Conservation (phyloP, 768 basidiomycete genomes). For the Amanita fuliginea region DNA sequence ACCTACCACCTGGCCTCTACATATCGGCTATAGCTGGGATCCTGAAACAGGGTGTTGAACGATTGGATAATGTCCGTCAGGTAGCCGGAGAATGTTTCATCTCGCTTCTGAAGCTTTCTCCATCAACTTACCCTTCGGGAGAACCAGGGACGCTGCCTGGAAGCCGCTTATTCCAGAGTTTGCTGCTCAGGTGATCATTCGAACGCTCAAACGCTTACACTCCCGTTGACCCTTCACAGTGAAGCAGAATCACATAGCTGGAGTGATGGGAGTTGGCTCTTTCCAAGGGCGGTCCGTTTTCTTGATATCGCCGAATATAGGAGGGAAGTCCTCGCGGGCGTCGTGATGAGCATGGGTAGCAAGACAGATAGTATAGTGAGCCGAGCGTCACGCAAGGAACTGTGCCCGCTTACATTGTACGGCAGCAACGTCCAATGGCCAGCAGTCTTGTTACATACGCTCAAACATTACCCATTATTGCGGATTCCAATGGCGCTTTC, state of each 20-base stretch:
- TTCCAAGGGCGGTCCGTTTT: conserved; percentile 58
- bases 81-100: conserved; percentile 58
- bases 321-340: conserved; percentile 48
- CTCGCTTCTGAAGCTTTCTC: conserved; percentile 34
- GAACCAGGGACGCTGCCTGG: conserved; percentile 44
- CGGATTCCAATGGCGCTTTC: conserved; percentile 23
- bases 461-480: conserved; percentile 34
- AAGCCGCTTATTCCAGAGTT: conserved; percentile 30
- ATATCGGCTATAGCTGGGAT: conserved; percentile 51
- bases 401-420: neutral
- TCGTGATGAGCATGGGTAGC: conserved; percentile 74
- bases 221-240: conserved; percentile 15
- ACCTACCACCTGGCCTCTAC: conserved; percentile 49
- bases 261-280: conserved; percentile 68
- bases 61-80: conserved; percentile 84
- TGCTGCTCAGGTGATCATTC: conserved; percentile 37
- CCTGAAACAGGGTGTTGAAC: conserved; percentile 83
- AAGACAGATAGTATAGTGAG: conserved; percentile 80
- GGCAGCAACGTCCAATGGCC: conserved; percentile 59
- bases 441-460: conserved; percentile 50
- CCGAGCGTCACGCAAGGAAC: neutral
- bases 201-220: neutral
- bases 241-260: conserved; percentile 35
- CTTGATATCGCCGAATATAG: conserved; percentile 57
- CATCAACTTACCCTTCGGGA: conserved; percentile 28